phyloP scores from a whole-genome alignment of 179 eudicot genomes.

The Nepenthes alata region DNA sequence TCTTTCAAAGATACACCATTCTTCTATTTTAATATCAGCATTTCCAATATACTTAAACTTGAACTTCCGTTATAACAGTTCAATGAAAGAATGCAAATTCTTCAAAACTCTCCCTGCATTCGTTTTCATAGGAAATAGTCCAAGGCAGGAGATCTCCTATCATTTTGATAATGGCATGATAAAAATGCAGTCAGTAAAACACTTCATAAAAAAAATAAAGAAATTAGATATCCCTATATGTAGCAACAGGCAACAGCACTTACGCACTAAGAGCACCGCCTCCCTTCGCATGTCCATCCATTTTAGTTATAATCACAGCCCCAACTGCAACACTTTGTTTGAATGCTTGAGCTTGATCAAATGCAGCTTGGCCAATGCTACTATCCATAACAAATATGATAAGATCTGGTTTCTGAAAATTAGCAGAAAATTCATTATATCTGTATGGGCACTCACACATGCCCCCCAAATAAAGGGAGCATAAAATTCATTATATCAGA shows the following conservation, averaged over 20 bases:
- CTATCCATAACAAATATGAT: constrained; percentile 97
- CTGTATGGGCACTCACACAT: background rate
- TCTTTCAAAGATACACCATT: too few species aligned
- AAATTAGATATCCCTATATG: background rate
- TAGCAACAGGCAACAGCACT: constrained; percentile 21
- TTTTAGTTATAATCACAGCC: constrained; percentile 90
- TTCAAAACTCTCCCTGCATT: too few species aligned
- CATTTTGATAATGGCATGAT: too few species aligned
- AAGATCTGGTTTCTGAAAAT: constrained; percentile 89
- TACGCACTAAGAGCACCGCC: constrained; percentile 99
- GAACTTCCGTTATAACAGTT: too few species aligned
- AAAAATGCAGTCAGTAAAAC: too few species aligned
- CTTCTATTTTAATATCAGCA: too few species aligned
- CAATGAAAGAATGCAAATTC: too few species aligned
- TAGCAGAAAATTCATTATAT: constrained; percentile 1
- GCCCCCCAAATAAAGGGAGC: background rate
- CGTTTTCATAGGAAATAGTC: too few species aligned
- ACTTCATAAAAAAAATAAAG: background rate
- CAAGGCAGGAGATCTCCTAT: too few species aligned
- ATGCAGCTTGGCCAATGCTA: constrained; percentile 98
- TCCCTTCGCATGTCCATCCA: constrained; percentile 99
- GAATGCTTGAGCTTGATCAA: constrained; percentile 91
- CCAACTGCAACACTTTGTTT: constrained; percentile 97
- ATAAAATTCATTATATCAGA: background rate
- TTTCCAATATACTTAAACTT: too few species aligned